Percentiles rank a stretch among this genome's conserved stretches.
These are phyloP conservation scores for Leavenworthia alabamica DNA, from an alignment of 345 rosid species.

Conservation along the genomic window DNA sequence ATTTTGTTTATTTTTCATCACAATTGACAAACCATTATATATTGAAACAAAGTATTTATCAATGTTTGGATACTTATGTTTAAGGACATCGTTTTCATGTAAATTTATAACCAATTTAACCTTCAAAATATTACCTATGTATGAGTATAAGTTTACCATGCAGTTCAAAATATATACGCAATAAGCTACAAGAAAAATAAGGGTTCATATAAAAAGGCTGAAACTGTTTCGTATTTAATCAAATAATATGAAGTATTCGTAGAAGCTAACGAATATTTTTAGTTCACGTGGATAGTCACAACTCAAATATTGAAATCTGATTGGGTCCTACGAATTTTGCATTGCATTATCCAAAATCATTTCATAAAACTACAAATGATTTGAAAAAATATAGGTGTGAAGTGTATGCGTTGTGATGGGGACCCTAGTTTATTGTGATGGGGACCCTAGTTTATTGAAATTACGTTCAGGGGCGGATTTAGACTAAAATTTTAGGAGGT, in stretches of 20 bases:
- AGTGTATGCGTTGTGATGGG: conserved; percentile 22
- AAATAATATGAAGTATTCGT: neutral
- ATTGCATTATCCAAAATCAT: conserved; percentile 21
- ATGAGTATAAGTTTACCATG: neutral
- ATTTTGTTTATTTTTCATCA: neutral
- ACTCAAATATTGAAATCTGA: conserved; percentile 25
- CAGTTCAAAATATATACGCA: too few relatives aligned
- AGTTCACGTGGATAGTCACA: conserved; percentile 22
- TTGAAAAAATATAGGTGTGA: neutral
- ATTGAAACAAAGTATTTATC: neutral
- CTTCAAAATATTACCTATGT: neutral
- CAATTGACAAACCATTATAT: neutral
- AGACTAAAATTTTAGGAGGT: too few relatives aligned
- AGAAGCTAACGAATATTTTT: conserved; percentile 1
- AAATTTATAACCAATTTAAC: too few relatives aligned
- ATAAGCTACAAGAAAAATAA: neutral
- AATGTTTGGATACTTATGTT: neutral
- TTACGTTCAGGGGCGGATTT: too few relatives aligned
- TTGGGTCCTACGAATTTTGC: conserved; percentile 35
- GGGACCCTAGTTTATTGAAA: conserved; percentile 1
- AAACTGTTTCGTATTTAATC: neutral
- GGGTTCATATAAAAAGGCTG: neutral
- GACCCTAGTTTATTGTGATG: conserved; percentile 3
- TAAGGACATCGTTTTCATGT: neutral
- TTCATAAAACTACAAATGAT: neutral